Conservation (phyloP, 2,329 filamentous ascomycete species). For the Paraphaeosphaeria sporulosa region DNA sequence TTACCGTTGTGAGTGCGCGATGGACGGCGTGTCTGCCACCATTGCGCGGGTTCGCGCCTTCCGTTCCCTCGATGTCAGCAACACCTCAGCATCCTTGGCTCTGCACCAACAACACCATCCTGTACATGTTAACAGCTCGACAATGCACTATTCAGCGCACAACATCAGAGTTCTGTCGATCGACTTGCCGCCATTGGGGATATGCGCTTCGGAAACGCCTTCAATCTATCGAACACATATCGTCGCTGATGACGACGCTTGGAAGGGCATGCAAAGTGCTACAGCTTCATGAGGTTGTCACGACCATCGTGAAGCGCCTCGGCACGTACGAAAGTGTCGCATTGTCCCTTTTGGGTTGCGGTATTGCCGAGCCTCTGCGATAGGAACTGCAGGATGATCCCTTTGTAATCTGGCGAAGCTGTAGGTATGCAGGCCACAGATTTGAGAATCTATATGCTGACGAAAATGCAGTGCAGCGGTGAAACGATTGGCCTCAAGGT, state of each 20-base stretch:
- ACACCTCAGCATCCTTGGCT: background rate
- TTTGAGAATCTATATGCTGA: too few species aligned
- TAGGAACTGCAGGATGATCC: too few species aligned
- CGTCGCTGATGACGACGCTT: background rate
- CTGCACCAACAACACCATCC: background rate
- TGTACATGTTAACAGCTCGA: background rate
- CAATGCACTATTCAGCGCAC: background rate
- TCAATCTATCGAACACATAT: background rate
- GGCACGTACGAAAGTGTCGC: too few species aligned
- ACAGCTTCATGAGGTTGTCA: background rate
- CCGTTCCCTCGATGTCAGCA: background rate
- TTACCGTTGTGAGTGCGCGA: background rate
- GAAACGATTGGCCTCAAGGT: background rate
- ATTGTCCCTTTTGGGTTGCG: too few species aligned
- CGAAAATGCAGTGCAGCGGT: background rate
- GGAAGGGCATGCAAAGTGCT: background rate
- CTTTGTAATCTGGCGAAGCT: too few species aligned
- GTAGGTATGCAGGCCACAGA: too few species aligned
- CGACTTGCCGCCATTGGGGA: background rate
- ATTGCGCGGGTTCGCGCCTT: background rate
- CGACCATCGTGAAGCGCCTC: too few species aligned
- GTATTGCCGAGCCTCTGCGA: too few species aligned
- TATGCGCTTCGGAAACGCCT: constrained; percentile 5
- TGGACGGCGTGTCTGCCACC: background rate
- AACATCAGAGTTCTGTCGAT: background rate